These are phyloP conservation scores for Globisporangium uncinulatum DNA, from an alignment of 352 stramenopile species.

Conservation along the genomic window DNA sequence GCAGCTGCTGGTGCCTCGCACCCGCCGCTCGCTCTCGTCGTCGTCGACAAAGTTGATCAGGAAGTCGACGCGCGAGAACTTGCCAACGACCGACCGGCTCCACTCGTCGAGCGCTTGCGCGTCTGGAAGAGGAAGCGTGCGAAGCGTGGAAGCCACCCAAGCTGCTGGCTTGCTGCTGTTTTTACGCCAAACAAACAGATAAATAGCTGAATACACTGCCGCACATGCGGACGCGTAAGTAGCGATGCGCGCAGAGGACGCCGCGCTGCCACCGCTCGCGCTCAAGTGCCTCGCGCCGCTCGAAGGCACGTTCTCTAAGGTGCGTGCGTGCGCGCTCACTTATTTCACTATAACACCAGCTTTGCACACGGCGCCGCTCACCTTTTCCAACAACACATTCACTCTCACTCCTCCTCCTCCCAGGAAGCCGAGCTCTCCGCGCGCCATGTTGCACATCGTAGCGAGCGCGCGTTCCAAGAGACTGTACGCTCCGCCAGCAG, in stretches of 20 bases:
- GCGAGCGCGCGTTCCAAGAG: conserved; percentile 23
- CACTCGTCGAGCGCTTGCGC: conserved; percentile 43
- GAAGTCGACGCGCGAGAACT: conserved; percentile 61
- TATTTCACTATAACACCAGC: background rate
- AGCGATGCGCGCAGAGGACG: background rate
- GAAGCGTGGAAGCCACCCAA: too few relatives aligned
- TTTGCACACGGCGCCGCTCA: background rate
- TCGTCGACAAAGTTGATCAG: conserved; percentile 56
- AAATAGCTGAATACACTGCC: background rate
- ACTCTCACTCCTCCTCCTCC: too few relatives aligned
- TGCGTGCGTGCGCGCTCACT: conserved; percentile 9
- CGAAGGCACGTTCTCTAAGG: conserved; percentile 27
- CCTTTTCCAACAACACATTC: background rate
- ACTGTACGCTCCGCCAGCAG: conserved; percentile 26
- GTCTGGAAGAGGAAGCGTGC: conserved; percentile 24
- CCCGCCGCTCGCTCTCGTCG: conserved; percentile 6
- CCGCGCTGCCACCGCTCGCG: conserved; percentile 15
- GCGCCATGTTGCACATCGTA: conserved; percentile 35
- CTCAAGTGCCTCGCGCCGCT: conserved; percentile 33
- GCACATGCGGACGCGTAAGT: background rate
- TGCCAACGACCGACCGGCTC: conserved; percentile 42
- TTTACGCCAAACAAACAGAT: too few relatives aligned
- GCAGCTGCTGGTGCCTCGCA: too few relatives aligned
- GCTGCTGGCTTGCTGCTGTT: too few relatives aligned
- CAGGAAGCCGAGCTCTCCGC: conserved; percentile 46